Evolutionary conservation across 495 filamentous ascomycete species (phyloP), one percentile per base, ranked within the genome.

Genomic region (Penicillium tannophilum): DNA sequence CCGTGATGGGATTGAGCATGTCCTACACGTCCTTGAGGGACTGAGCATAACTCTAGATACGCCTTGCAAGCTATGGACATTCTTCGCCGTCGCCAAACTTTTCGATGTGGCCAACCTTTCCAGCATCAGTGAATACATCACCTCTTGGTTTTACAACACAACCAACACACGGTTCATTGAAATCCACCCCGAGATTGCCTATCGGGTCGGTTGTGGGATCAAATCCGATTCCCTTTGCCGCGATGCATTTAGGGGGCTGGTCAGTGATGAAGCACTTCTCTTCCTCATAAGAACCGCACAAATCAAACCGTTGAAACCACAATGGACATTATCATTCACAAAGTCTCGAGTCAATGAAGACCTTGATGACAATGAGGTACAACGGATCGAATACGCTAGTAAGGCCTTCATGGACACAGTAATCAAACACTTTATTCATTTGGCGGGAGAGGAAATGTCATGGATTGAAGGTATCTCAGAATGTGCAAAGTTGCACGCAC

Each of bases 51-150:
- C 75, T 3, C 66, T 90, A n/a, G 81, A 89, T 62, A 88, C 86
- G 0, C 85, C 87, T n/a, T 73, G 80, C 39, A 85, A 87, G 26
- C 64, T 87, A 48, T 88, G 83, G 79, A 87, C 85, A 1, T 79
- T 86, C 16, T 83, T 83, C 16, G 81, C 77, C 9, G 67, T 89
- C 3, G 85, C 85, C 20, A 84, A 83, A 20, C 68, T 83, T 49
- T 77, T 86, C 20, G 79, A 84, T 2, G 76, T 87, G 19, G 74
- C 78, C 0, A 68, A 66, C 3, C 48, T 66, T 12, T 67, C 71
- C 0, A 50, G 64, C 2, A 65, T 80, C 17, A 65, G 63, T 44
- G 71, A 69, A 23, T 72, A 72, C 14, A 72, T 83, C 52, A 43
- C 77, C 10, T 65, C 69, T 11, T 84, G 82, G 82, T 62, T 84